Base-by-base conservation (phyloP, 1,139 yeast genomes). In the Saccharomycopsis hybrid region DNA sequence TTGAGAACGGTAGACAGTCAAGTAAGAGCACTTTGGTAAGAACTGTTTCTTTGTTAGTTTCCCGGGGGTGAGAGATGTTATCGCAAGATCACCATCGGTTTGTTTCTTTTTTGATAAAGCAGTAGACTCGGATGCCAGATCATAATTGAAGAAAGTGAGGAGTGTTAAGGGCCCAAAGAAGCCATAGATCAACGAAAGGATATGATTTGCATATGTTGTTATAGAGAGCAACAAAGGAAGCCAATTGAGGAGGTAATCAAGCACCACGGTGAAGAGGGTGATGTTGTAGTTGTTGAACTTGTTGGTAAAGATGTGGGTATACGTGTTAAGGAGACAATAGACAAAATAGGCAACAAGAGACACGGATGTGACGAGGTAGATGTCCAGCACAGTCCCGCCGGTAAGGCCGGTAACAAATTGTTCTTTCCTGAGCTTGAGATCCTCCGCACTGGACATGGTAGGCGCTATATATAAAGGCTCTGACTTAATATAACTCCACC, bases 1-100 rank as follows among this genome's bases (percentile, higher is more conserved):
- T 41, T 83, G 84, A 0, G 95, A 79, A 54, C 98, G 73, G 62
- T 90, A 92, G 0, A 85, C 85, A 0, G 97, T 88, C 18, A 92
- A 66, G 60, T 78, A 90, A 1, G 88, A 71, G 55, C 82, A 82
- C 51, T 74, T 76, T 1, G 83, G 80, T 5, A 83, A 66, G 47
- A 63, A 66, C 44, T 62, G 51, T 44, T 57, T 58, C 3, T 55
- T 56, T 4, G 65, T 56, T 9, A 65, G 9, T 40, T 40, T 45
- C 48, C 28, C 38, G 46, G 2, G 44, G 7, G 1, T 30, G 41
- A 43, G 52, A 49, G n/a, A 52, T 41, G 46, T 50, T 24, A 46
- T 52, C 33, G 42, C 33, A 7, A 3, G 31, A 7, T 24, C 44
- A 32, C 29, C 40, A 7, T 13, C 37, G 11, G 3, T 27, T 4